Evolutionary conservation across 2,329 filamentous ascomycete genomes (phyloP).

Genomic region (Penicillium hesseltinei): DNA sequence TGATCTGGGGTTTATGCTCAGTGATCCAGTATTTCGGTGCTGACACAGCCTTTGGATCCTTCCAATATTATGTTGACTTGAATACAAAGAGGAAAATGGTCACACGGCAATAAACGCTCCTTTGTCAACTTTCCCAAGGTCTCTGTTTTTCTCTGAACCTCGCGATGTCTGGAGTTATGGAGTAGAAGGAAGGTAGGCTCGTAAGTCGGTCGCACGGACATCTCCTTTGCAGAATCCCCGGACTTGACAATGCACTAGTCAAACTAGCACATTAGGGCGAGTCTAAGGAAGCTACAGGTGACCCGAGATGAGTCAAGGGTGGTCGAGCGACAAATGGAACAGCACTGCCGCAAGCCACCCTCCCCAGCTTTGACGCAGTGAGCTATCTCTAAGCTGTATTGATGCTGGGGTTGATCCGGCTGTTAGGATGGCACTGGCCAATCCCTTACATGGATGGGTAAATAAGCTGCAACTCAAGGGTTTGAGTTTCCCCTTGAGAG

Average conservation of each 20-base stretch:
- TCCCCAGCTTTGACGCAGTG: background rate
- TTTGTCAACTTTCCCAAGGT: background rate
- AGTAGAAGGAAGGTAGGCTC: background rate
- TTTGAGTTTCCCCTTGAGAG: conserved; percentile 1
- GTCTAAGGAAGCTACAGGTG: conserved; percentile 25
- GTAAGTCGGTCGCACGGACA: conserved; percentile 20
- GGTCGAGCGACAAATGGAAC: conserved; percentile 23
- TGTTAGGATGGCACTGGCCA: background rate
- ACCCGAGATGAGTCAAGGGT: conserved; percentile 22
- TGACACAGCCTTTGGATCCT: background rate
- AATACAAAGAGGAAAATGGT: background rate
- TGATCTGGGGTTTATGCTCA: conserved; percentile 2
- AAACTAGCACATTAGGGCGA: conserved; percentile 20
- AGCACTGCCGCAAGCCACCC: conserved; percentile 7
- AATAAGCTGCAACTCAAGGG: conserved; percentile 6
- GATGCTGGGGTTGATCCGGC: background rate
- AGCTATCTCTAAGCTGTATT: conserved; percentile 5
- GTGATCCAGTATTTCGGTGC: conserved; percentile 7
- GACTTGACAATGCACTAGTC: conserved; percentile 18
- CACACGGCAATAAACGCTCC: background rate
- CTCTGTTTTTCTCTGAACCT: background rate
- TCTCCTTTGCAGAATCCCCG: conserved; percentile 28
- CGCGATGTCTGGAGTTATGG: background rate
- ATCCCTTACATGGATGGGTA: background rate
- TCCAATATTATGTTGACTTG: background rate